Conservation (phyloP, 495 filamentous ascomycete species). For the Aspergillus sparsus region DNA sequence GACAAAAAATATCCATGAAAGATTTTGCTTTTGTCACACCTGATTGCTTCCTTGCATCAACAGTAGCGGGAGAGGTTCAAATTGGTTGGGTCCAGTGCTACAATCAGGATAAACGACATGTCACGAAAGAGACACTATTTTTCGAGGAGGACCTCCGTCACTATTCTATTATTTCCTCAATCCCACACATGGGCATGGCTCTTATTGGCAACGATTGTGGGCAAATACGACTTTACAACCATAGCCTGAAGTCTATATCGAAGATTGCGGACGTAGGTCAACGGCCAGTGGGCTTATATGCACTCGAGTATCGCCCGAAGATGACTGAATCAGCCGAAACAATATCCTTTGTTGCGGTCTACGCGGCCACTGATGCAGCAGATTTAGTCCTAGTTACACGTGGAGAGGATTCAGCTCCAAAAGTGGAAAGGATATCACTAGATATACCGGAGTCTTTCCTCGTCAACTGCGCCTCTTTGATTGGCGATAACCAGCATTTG, state of each 20-base stretch:
- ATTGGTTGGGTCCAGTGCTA: slow-evolving; percentile 38
- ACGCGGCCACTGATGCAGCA: slow-evolving; percentile 30
- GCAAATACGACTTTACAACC: slow-evolving; percentile 38
- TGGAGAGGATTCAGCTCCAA: slow-evolving; percentile 19
- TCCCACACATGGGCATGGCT: slow-evolving; percentile 35
- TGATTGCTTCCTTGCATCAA: slow-evolving; percentile 57
- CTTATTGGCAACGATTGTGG: slow-evolving; percentile 39
- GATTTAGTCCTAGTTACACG: slow-evolving; percentile 34
- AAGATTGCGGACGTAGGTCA: slow-evolving; percentile 27
- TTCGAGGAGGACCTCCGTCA: slow-evolving; percentile 35
- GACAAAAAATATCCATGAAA: slow-evolving; percentile 37
- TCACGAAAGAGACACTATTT: slow-evolving; percentile 37
- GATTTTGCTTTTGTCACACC: slow-evolving; percentile 65
- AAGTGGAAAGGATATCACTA: slow-evolving; percentile 27
- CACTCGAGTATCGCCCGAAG: slow-evolving; percentile 25
- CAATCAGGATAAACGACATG: slow-evolving; percentile 11
- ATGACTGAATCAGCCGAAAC: slow-evolving; percentile 11
- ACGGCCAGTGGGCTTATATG: slow-evolving; percentile 31
- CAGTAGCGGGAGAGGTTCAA: slow-evolving; percentile 61
- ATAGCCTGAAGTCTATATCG: slow-evolving; percentile 32
- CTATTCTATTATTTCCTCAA: slow-evolving; percentile 32
- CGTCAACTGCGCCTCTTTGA: slow-evolving; percentile 40
- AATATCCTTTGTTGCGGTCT: slow-evolving; percentile 36
- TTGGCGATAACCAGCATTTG: slow-evolving; percentile 47
- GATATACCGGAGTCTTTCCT: slow-evolving; percentile 37